Evolutionary conservation across 345 rosid species (phyloP).

Genomic region (Corchorus olitorius): DNA sequence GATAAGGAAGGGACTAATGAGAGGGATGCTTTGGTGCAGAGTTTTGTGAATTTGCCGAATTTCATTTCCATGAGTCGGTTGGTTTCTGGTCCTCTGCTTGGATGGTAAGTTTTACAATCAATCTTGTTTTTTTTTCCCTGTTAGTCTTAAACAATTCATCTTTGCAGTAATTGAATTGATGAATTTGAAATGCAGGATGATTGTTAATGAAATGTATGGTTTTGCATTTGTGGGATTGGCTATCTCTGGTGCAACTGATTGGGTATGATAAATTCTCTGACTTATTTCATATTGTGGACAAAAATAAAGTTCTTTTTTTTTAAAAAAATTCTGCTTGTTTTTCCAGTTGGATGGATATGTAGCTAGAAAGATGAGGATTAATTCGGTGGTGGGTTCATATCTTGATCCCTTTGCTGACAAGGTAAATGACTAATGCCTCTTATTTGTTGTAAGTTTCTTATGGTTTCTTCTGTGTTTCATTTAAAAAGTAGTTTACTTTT

Average conservation of each 20-base stretch:
- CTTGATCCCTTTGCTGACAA: conserved; percentile 99
- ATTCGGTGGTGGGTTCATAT: conserved; percentile 96
- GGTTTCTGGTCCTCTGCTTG: conserved; percentile 85
- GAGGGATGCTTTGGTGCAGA: conserved; percentile 37
- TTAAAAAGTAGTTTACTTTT: neutral
- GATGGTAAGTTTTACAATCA: conserved; percentile 55
- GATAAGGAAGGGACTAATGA: conserved; percentile 29
- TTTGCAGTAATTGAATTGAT: neutral
- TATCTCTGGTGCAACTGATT: conserved; percentile 83
- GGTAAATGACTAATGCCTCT: conserved; percentile 39
- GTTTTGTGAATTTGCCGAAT: conserved; percentile 83
- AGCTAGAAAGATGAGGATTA: conserved; percentile 86
- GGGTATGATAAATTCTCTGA: conserved; percentile 49
- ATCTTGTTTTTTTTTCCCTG: neutral
- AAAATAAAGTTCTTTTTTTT: neutral
- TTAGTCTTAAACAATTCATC: neutral
- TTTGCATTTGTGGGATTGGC: conserved; percentile 70
- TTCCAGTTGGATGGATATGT: conserved; percentile 83
- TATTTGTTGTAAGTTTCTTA: neutral
- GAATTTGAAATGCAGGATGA: conserved; percentile 63
- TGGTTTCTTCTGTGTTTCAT: neutral
- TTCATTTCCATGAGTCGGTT: conserved; percentile 68
- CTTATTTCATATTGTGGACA: conserved; percentile 4
- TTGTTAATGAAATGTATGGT: conserved; percentile 74
- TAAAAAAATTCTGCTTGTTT: conserved; percentile 16